A percentile compares a stretch with the other conserved stretches of the same genome.
Evolutionary conservation across 805 yeast genomes (phyloP).

Genomic region (Myxozyma geophila): DNA sequence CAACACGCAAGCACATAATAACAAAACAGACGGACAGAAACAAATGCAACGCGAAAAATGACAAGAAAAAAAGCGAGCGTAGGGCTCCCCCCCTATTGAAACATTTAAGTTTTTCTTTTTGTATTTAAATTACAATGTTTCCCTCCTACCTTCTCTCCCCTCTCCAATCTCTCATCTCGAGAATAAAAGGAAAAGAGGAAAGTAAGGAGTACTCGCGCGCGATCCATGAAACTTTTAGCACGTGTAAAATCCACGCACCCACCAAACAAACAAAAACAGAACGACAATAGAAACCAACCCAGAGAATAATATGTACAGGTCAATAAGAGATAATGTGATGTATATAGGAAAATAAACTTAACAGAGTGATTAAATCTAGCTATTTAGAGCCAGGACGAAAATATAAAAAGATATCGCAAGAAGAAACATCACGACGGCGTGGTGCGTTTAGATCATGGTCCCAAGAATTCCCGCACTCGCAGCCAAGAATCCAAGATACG

Average conservation of each 20-base stretch:
- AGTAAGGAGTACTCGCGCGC: no score
- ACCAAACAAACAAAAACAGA: no score
- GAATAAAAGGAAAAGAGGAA: not conserved
- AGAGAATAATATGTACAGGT: not conserved
- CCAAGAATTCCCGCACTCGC: slow-evolving; percentile 87
- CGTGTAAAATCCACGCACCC: no score
- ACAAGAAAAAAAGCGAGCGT: slow-evolving; percentile 19
- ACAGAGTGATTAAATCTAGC: not conserved
- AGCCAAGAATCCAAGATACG: slow-evolving; percentile 94
- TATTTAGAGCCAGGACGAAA: not conserved
- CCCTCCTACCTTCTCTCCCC: not conserved
- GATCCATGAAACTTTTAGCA: no score
- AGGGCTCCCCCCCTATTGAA: slow-evolving; percentile 10
- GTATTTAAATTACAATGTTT: not conserved
- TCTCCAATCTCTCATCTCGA: not conserved
- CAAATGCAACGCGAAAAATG: not conserved
- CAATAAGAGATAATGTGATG: not conserved
- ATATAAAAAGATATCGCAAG: not conserved
- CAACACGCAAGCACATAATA: not conserved
- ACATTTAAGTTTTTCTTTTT: not conserved
- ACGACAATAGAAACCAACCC: not conserved
- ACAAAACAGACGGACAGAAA: not conserved
- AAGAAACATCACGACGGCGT: not conserved
- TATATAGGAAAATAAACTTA: not conserved
- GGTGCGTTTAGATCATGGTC: slow-evolving; percentile 39